A percentile compares a stretch with the other conserved stretches of the same genome.
These are phyloP conservation scores for Psilocybe sp. DNA, from an alignment of 768 basidiomycete genomes.

Conservation along the genomic window DNA sequence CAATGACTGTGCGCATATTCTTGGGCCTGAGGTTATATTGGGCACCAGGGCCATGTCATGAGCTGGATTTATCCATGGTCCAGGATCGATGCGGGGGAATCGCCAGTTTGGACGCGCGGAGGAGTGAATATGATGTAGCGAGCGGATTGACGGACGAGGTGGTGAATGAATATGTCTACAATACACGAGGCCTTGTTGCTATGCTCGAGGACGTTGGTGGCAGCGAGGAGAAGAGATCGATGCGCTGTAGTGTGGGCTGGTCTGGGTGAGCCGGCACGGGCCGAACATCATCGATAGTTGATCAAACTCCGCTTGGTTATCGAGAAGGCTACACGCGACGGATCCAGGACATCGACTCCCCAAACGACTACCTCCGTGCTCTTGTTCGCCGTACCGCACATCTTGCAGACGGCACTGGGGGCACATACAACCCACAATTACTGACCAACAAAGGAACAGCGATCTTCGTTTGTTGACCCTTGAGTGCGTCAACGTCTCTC, in stretches of 20 bases:
- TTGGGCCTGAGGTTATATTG: no score
- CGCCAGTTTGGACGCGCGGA: no score
- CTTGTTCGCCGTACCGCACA: not conserved
- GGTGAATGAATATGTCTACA: no score
- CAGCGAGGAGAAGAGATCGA: no score
- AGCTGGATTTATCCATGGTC: no score
- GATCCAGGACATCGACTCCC: not conserved
- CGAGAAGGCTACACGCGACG: not conserved
- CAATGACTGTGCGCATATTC: no score
- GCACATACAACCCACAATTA: conserved; percentile 47
- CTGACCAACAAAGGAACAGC: conserved; percentile 73
- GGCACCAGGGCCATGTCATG: no score
- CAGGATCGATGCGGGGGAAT: no score
- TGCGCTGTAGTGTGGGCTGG: not conserved
- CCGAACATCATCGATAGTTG: conserved; percentile 10
- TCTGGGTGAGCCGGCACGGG: not conserved
- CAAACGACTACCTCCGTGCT: conserved; percentile 1
- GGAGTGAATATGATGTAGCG: no score
- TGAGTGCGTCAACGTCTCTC: conserved; percentile 45
- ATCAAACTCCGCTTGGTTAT: conserved; percentile 2
- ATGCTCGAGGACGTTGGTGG: no score
- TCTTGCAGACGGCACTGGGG: conserved; percentile 12
- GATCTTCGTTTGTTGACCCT: conserved; percentile 84
- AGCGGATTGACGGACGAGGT: no score
- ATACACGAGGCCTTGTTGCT: no score